Evolutionary conservation across 164 flowering plant genomes (phyloP).

Genomic region (Stephania cephalantha): DNA sequence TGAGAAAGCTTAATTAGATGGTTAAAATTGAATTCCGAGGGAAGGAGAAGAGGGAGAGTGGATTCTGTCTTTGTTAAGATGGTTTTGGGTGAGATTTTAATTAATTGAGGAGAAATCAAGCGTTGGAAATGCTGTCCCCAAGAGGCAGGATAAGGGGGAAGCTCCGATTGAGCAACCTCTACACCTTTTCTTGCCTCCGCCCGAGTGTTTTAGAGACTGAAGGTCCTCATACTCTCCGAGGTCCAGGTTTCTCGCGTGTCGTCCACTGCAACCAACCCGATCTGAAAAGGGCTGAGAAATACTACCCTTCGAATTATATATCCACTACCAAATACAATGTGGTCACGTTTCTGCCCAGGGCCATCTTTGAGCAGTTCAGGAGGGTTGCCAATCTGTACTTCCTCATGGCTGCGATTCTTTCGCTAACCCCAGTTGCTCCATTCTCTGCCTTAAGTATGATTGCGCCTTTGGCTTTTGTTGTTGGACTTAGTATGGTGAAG

Average conservation of each 20-base stretch:
- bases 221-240: constrained; percentile 42
- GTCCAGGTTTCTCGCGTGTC: constrained; percentile 72
- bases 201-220: constrained; percentile 27
- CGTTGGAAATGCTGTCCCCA: constrained; percentile 14
- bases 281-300: constrained; percentile 47
- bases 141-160: constrained; percentile 31
- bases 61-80: neutral
- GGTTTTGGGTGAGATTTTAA: neutral
- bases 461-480: constrained; percentile 7
- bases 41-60: constrained; percentile 7
- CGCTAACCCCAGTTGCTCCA: constrained; percentile 66
- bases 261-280: constrained; percentile 74
- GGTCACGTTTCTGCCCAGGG: constrained; percentile 81
- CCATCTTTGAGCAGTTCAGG: constrained; percentile 86
- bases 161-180: constrained; percentile 39
- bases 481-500: constrained; percentile 93
- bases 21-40: neutral
- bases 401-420: constrained; percentile 70
- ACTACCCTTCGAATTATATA: constrained; percentile 66
- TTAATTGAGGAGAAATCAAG: neutral
- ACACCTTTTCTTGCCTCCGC: constrained; percentile 39
- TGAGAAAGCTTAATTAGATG: no score
- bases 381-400: constrained; percentile 96
- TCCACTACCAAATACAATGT: constrained; percentile 89
- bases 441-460: constrained; percentile 26